Conservation (phyloP, 495 filamentous ascomycete species). For the Penicillium malachiteum region DNA sequence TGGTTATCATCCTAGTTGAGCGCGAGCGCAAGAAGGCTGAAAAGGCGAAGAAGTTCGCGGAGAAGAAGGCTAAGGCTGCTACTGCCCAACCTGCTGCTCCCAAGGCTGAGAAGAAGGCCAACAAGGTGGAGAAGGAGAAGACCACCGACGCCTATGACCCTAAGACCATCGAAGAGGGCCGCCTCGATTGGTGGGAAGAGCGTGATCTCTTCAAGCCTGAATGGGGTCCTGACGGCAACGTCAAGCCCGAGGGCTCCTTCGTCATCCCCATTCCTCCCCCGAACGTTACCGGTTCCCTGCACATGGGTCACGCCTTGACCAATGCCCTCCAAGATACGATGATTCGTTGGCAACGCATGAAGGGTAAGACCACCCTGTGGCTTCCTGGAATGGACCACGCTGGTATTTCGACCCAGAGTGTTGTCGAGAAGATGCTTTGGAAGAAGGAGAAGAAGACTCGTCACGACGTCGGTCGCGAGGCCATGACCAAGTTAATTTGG, state of each 20-base stretch:
- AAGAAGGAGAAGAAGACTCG: slow-evolving; percentile 63
- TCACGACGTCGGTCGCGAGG: slow-evolving; percentile 62
- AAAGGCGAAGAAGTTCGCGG: slow-evolving; percentile 58
- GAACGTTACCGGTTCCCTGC: slow-evolving; percentile 71
- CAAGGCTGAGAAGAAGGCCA: slow-evolving; percentile 53
- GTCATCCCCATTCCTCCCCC: slow-evolving; percentile 76
- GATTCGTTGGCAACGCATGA: slow-evolving; percentile 69
- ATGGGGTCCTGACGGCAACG: slow-evolving; percentile 60
- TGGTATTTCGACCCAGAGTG: slow-evolving; percentile 72
- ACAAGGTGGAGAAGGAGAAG: slow-evolving; percentile 53
- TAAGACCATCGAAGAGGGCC: slow-evolving; percentile 53
- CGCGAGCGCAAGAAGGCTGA: slow-evolving; percentile 60
- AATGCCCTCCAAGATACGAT: slow-evolving; percentile 71
- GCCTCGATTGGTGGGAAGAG: slow-evolving; percentile 62
- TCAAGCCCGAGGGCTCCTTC: slow-evolving; percentile 66
- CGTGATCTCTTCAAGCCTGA: slow-evolving; percentile 73
- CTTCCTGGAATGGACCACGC: slow-evolving; percentile 76
- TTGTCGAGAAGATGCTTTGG: slow-evolving; percentile 77
- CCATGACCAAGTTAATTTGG: slow-evolving; percentile 60
- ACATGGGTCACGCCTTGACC: slow-evolving; percentile 70
- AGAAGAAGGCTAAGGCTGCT: slow-evolving; percentile 55
- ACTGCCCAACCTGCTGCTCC: slow-evolving; percentile 42
- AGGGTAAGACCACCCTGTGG: slow-evolving; percentile 67
- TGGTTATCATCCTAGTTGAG: slow-evolving; percentile 38
- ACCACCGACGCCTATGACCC: slow-evolving; percentile 58